Evolutionary conservation across 371 early-diverging fungal genomes (phyloP), one percentile per base, ranked within the genome.

Genomic region (Chytridium lagenaria): DNA sequence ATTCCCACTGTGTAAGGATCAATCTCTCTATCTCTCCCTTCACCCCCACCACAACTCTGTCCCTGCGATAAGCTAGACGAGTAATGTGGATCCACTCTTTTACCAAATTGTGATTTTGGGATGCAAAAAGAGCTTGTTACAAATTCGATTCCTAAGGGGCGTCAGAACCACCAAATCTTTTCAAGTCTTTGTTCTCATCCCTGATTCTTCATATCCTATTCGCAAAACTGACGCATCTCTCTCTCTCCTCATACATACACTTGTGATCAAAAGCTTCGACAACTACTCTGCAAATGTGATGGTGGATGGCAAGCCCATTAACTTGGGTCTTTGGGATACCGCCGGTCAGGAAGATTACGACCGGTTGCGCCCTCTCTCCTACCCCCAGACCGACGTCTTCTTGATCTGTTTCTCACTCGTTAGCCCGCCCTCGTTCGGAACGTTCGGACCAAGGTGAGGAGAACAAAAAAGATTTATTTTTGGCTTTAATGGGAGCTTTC

Each of bases 1-100:
- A 95, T 96, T 73, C 98, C 98, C 72, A 97, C 98, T 69, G 98
- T 97, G 95, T 96, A 93, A 88, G 88, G 77, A 40, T 15, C 57
- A 57, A 7, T 7, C 57, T 26, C 30, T 22, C 30, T 22, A n/a
- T 2, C 16, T 38, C 10, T 49, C 44, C 19, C 44, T 7, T 19
- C 44, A 44, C 44, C 7, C 44, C 30, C 22, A 59, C 33, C 26
- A 68, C 31, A 37, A 44, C n/a, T n/a, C n/a, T n/a, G n/a, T n/a
- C n/a, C n/a, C n/a, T n/a, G n/a, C n/a, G n/a, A n/a, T n/a, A n/a
- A n/a, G n/a, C n/a, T n/a, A n/a, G n/a, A n/a, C n/a, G n/a, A n/a
- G n/a, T n/a, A n/a, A n/a, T n/a, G n/a, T n/a, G n/a, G n/a, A n/a
- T n/a, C n/a, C n/a, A n/a, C n/a, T n/a, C n/a, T n/a, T n/a, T n/a